Conservation (phyloP, 352 stramenopile genomes). For the Globisporangium middletonii region DNA sequence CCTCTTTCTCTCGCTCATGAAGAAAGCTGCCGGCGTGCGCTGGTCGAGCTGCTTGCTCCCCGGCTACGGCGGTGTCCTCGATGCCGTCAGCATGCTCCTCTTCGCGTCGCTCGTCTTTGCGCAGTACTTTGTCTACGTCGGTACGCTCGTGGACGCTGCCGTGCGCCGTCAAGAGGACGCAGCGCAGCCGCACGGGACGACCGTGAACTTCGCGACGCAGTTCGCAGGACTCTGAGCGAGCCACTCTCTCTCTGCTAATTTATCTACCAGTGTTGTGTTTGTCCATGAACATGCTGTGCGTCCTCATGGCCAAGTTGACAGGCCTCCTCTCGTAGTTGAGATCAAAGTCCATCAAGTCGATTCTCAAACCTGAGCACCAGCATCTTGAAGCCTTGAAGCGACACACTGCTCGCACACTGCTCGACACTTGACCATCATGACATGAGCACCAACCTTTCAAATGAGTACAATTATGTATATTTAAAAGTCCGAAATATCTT, state of each 20-base stretch:
- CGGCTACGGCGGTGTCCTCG: constrained; percentile 90
- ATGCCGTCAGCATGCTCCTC: constrained; percentile 88
- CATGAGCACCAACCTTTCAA: too few relatives aligned
- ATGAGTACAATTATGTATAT: too few relatives aligned
- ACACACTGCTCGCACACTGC: too few relatives aligned
- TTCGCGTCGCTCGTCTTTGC: constrained; percentile 63
- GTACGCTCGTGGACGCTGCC: constrained; percentile 2
- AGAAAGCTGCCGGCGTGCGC: constrained; percentile 89
- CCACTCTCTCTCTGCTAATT: background rate
- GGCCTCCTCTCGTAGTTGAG: too few relatives aligned
- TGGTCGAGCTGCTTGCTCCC: constrained; percentile 91
- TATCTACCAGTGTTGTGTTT: background rate
- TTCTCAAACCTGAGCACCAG: too few relatives aligned
- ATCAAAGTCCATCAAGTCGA: too few relatives aligned
- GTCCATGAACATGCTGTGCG: background rate
- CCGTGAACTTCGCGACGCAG: constrained; percentile 1
- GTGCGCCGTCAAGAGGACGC: background rate
- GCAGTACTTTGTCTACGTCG: constrained; percentile 39
- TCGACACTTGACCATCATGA: too few relatives aligned
- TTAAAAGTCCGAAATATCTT: too few relatives aligned
- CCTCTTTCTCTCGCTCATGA: constrained; percentile 90
- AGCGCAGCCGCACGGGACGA: background rate
- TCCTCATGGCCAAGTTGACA: too few relatives aligned
- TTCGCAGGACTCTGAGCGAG: background rate
- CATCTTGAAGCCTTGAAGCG: too few relatives aligned